Evolutionary conservation across 2,329 filamentous ascomycete species (phyloP).

Genomic region (Stemphylium vesicarium): DNA sequence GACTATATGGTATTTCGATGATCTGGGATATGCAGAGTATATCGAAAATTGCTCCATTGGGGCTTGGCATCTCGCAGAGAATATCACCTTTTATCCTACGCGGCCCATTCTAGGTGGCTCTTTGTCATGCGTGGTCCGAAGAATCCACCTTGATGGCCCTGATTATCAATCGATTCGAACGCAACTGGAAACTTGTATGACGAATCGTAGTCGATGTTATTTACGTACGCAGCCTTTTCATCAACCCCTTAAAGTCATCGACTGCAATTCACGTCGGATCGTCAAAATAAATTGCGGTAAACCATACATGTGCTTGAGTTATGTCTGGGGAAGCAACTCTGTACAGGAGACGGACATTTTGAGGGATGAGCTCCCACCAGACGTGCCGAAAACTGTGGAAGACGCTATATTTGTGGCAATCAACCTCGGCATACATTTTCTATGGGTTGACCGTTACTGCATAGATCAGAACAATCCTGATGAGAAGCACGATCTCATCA

Average conservation of each 20-base stretch:
- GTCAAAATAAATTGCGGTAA: neutral
- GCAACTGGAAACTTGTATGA: neutral
- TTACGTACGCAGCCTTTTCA: neutral
- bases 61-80: no score
- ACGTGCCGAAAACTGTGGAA: neutral
- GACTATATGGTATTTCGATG: no score
- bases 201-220: neutral
- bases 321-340: neutral
- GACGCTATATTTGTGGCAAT: neutral
- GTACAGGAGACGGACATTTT: neutral
- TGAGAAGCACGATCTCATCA: slow-evolving; percentile 6
- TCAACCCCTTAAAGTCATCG: neutral
- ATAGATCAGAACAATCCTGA: slow-evolving; percentile 2
- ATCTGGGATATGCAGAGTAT: no score
- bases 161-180: neutral
- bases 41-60: no score
- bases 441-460: slow-evolving; percentile 12
- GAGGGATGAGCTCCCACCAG: neutral
- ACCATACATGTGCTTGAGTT: slow-evolving; percentile 1
- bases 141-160: neutral
- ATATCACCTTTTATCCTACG: no score
- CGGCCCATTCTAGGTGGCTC: neutral
- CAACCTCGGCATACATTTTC: neutral
- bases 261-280: neutral
- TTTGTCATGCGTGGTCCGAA: neutral